These are phyloP conservation scores for Rutidosis leptorrhynchoides DNA, from an alignment of 129 eudicot species.

Conservation along the genomic window DNA sequence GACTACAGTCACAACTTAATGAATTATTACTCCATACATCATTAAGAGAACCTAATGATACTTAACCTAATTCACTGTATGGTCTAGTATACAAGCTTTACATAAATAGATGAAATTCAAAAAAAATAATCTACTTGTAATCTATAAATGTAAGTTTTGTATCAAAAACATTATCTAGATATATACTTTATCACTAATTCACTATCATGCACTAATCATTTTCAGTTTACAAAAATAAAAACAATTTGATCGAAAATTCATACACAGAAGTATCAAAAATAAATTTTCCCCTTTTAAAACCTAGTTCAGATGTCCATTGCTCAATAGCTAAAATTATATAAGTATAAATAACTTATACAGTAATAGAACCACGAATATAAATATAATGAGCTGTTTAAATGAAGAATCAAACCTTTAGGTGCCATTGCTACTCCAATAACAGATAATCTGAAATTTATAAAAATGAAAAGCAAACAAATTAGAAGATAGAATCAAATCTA, in stretches of 20 bases:
- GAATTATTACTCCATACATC: too few species aligned
- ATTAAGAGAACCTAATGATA: neutral
- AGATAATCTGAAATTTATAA: neutral
- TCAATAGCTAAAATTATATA: neutral
- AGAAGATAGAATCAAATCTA: neutral
- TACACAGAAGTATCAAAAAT: neutral
- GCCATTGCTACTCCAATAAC: neutral
- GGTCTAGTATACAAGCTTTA: neutral
- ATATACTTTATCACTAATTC: neutral
- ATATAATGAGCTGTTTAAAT: neutral
- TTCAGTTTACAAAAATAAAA: neutral
- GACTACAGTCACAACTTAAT: neutral
- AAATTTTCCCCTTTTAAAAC: neutral
- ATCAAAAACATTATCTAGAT: too few species aligned
- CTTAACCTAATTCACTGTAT: neutral
- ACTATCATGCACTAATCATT: too few species aligned
- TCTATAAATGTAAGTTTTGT: neutral
- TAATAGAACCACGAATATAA: neutral
- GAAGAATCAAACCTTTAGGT: slow-evolving; percentile 22
- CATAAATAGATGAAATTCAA: neutral
- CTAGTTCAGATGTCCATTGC: neutral
- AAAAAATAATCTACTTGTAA: neutral
- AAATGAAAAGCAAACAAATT: neutral
- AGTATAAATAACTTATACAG: neutral
- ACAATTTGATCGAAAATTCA: neutral